Percentiles rank a stretch among this genome's conserved stretches.
Evolutionary conservation across 768 basidiomycete species (phyloP).

Genomic region (Gloeopeniophorella convolvens): DNA sequence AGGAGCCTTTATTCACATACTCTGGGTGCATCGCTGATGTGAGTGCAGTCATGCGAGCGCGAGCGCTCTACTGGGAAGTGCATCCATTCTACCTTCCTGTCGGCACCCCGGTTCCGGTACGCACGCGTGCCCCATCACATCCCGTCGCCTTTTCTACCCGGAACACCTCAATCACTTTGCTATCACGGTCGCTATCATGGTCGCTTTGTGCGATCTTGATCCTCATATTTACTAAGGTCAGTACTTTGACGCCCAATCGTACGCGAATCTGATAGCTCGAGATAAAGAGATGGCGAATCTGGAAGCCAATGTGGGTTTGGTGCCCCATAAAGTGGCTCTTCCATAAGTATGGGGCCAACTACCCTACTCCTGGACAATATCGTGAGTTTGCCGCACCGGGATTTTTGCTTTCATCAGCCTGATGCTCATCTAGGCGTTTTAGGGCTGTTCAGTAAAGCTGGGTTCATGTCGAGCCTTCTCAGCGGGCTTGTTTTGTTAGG

Average conservation of each 20-base stretch:
- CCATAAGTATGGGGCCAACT: neutral
- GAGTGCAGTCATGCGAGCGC: conserved; percentile 1
- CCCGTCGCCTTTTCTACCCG: neutral
- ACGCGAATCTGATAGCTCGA: neutral
- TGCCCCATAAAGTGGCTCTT: neutral
- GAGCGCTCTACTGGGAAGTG: neutral
- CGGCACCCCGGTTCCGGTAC: neutral
- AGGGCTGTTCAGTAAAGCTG: neutral
- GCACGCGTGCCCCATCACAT: no score
- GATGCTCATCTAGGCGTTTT: neutral
- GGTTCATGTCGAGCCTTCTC: neutral
- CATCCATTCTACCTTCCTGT: neutral
- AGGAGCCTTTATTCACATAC: no score
- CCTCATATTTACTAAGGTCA: neutral
- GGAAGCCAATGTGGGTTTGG: conserved; percentile 1
- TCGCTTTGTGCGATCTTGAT: neutral
- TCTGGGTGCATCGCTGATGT: no score
- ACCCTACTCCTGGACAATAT: conserved; percentile 1
- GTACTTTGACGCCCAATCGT: neutral
- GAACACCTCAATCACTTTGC: neutral
- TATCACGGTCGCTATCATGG: no score
- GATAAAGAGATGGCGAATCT: neutral
- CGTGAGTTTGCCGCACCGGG: neutral
- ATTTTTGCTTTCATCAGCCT: neutral
- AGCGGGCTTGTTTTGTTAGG: neutral